Evolutionary conservation across 352 stramenopile species (phyloP).

Genomic region (Phytophthora lateralis): DNA sequence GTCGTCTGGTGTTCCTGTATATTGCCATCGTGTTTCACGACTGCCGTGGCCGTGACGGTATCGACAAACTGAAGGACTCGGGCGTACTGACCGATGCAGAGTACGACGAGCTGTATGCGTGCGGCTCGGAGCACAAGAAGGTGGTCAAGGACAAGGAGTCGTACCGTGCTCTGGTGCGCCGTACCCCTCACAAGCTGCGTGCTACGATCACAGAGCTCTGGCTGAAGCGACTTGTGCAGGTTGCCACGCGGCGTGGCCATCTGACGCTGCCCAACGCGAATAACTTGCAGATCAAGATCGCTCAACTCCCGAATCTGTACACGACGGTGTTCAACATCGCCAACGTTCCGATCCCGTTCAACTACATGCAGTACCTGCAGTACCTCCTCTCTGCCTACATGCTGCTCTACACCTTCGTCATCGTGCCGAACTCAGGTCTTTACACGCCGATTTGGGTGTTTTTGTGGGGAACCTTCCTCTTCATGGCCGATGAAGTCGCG

Average conservation of each 20-base stretch:
- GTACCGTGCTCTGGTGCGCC: conserved; percentile 52
- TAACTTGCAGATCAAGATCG: conserved; percentile 65
- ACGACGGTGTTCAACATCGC: conserved; percentile 82
- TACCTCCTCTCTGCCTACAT: conserved; percentile 70
- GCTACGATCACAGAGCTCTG: conserved; percentile 76
- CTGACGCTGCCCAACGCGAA: conserved; percentile 60
- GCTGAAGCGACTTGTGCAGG: conserved; percentile 71
- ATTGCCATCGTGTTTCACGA: conserved; percentile 85
- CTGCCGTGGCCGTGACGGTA: conserved; percentile 60
- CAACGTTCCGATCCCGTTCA: conserved; percentile 86
- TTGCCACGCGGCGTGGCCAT: conserved; percentile 56
- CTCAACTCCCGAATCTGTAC: conserved; percentile 66
- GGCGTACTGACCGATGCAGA: conserved; percentile 59
- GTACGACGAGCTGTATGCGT: conserved; percentile 72
- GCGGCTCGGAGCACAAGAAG: conserved; percentile 60
- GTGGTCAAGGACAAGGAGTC: conserved; percentile 38
- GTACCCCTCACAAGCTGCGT: conserved; percentile 67
- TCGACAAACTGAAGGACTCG: conserved; percentile 62
- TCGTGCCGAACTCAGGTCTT: conserved; percentile 65
- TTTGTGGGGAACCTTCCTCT: conserved; percentile 75
- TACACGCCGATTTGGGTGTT: conserved; percentile 82
- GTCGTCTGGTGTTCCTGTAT: conserved; percentile 77
- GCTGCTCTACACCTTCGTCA: conserved; percentile 78
- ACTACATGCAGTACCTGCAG: conserved; percentile 84
- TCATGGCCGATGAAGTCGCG: conserved; percentile 75